These are phyloP conservation scores for Beta vulgaris DNA, from an alignment of 148 eudicot species.

Conservation along the genomic window DNA sequence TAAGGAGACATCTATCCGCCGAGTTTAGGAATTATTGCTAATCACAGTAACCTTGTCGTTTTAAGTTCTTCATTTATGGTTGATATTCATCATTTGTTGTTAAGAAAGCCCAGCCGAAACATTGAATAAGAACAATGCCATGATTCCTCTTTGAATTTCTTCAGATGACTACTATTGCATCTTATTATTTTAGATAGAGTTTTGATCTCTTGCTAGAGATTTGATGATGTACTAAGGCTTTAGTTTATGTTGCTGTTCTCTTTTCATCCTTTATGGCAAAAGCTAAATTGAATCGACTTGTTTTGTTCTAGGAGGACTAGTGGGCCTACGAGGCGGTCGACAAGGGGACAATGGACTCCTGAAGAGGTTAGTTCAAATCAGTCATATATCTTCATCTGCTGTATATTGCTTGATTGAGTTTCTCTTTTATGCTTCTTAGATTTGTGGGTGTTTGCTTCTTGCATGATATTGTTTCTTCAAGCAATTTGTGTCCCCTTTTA, in stretches of 20 bases:
- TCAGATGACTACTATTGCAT: too few relatives aligned
- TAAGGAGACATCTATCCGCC: too few relatives aligned
- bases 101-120: not conserved
- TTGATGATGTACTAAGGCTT: too few relatives aligned
- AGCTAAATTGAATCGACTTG: not conserved
- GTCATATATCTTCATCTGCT: not conserved
- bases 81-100: not conserved
- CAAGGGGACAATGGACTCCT: slow-evolving; percentile 96
- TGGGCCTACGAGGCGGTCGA: slow-evolving; percentile 97
- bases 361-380: slow-evolving; percentile 62
- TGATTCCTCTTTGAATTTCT: too few relatives aligned
- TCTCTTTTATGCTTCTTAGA: not conserved
- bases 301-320: slow-evolving; percentile 67
- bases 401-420: too few relatives aligned
- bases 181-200: too few relatives aligned
- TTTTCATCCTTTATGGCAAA: not conserved
- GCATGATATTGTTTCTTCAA: not conserved
- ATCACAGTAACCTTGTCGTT: too few relatives aligned
- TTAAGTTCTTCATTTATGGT: not conserved
- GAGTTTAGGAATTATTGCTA: too few relatives aligned
- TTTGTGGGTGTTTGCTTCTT: not conserved
- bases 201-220: too few relatives aligned
- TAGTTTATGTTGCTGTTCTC: not conserved
- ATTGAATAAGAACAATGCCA: not conserved
- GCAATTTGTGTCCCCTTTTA: not conserved